Conservation (phyloP, 1,284 basidiomycete species). For the Pterula multifida region DNA sequence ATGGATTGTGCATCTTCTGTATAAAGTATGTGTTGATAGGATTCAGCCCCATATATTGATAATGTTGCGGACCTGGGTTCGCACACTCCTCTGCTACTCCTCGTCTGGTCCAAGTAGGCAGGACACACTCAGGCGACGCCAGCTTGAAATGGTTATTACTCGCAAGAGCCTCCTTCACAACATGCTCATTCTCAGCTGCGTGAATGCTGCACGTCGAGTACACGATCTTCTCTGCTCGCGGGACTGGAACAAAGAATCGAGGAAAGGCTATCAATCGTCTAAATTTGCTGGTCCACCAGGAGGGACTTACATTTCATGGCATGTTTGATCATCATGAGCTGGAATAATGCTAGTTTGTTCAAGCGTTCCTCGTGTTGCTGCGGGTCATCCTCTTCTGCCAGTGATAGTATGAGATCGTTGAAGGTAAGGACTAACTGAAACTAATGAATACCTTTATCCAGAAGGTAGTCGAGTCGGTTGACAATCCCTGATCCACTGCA, state of each 20-base stretch:
- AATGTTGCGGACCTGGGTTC: constrained; percentile 24
- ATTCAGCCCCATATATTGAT: constrained; percentile 2
- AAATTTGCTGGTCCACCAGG: constrained; percentile 7
- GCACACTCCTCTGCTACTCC: constrained; percentile 58
- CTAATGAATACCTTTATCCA: constrained; percentile 44
- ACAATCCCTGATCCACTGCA: constrained; percentile 91
- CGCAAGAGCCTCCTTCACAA: constrained; percentile 51
- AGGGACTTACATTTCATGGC: constrained; percentile 77
- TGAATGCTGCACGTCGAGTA: constrained; percentile 97
- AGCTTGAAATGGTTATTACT: constrained; percentile 46
- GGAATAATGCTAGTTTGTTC: constrained; percentile 75
- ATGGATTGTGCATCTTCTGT: constrained; percentile 55
- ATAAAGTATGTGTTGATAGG: constrained; percentile 3
- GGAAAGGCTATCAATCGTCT: not conserved
- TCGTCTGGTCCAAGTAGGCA: constrained; percentile 73
- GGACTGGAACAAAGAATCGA: constrained; percentile 24
- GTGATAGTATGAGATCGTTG: constrained; percentile 2
- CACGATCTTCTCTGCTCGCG: constrained; percentile 68
- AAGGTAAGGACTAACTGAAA: constrained; percentile 4
- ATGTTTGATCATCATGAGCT: constrained; percentile 88
- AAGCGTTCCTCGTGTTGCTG: constrained; percentile 52
- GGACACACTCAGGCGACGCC: constrained; percentile 49
- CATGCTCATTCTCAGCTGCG: constrained; percentile 80
- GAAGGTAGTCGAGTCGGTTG: constrained; percentile 77
- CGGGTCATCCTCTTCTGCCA: constrained; percentile 38